Conservation (phyloP, 352 stramenopile species). For the Globisporangium middletonii region DNA sequence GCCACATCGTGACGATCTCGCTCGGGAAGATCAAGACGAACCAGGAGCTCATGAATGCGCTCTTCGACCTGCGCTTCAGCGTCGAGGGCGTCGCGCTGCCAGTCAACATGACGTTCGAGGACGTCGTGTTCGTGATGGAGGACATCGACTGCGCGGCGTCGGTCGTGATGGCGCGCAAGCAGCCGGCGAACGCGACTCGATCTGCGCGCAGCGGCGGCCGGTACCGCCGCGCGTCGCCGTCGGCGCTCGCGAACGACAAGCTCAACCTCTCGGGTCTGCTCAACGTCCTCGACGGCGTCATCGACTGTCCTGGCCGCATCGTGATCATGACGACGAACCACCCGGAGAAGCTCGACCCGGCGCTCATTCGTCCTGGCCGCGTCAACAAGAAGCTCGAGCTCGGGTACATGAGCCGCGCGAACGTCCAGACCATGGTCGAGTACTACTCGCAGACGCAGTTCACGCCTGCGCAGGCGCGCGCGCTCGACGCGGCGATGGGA, state of each 20-base stretch:
- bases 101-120: too few species aligned
- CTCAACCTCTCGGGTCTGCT: constrained; percentile 81
- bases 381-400: constrained; percentile 87
- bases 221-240: background rate
- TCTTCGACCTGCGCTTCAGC: constrained; percentile 36
- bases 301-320: constrained; percentile 86
- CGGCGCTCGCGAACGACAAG: constrained; percentile 31
- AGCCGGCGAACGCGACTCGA: too few species aligned
- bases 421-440: constrained; percentile 63
- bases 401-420: constrained; percentile 39
- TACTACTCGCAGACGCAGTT: constrained; percentile 35
- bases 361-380: constrained; percentile 85
- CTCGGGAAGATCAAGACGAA: constrained; percentile 54
- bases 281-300: constrained; percentile 89
- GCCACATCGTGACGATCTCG: constrained; percentile 57
- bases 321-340: constrained; percentile 94
- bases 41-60: constrained; percentile 46
- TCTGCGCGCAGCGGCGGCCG: background rate
- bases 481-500: too few species aligned
- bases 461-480: too few species aligned
- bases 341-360: constrained; percentile 90
- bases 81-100: constrained; percentile 18
- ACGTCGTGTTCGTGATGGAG: too few species aligned
- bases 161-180: too few species aligned
- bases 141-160: too few species aligned